These are phyloP conservation scores for Solanum etuberosum DNA, from an alignment of 257 asterid genomes.

Conservation along the genomic window DNA sequence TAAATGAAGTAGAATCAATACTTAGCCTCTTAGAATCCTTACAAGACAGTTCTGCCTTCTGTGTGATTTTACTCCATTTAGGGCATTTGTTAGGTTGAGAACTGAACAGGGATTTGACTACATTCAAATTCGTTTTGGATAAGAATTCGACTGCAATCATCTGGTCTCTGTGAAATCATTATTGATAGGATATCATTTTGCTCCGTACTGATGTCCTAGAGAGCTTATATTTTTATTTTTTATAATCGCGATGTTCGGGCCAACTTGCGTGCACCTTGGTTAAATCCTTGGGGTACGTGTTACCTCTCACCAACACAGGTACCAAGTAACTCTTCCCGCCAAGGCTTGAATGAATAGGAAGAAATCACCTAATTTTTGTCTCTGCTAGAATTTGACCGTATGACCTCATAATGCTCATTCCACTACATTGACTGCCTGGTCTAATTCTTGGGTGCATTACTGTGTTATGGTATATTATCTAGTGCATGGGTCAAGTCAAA, in stretches of 20 bases:
- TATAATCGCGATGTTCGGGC: neutral
- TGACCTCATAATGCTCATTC: neutral
- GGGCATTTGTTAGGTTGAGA: neutral
- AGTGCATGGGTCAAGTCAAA: neutral
- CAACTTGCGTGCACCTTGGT: neutral
- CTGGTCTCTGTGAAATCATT: neutral
- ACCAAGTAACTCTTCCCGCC: neutral
- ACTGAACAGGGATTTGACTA: neutral
- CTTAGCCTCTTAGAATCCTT: neutral
- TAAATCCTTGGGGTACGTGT: neutral
- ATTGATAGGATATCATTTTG: neutral
- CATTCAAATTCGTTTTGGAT: neutral
- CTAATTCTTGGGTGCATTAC: neutral
- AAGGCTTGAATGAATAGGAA: neutral
- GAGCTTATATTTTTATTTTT: neutral
- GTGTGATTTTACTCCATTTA: neutral
- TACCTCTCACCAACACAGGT: neutral
- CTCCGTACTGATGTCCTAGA: neutral
- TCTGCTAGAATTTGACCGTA: neutral
- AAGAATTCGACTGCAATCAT: neutral
- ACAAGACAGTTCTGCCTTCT: neutral
- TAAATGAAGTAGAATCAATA: neutral
- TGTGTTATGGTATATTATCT: neutral
- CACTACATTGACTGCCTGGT: neutral
- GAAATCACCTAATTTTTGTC: neutral